phyloP scores from a whole-genome alignment of 306 rosid species.

The Macrotyloma uniflorum region DNA sequence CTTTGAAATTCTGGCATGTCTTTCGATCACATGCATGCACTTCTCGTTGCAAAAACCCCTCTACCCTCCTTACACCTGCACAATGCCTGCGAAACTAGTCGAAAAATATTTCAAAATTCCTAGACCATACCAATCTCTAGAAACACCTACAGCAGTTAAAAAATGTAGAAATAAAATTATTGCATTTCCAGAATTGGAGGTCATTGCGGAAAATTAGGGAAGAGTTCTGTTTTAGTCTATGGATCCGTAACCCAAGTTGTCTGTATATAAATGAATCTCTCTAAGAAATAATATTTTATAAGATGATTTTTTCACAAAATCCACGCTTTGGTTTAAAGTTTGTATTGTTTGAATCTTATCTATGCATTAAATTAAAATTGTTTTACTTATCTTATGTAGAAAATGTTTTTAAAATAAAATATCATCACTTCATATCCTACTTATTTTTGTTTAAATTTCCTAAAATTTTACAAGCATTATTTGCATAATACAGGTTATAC shows the following conservation, averaged over 20 bases:
- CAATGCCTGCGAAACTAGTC: not conserved
- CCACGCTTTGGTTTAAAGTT: not conserved
- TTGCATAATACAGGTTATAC: not conserved
- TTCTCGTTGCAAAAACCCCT: not conserved
- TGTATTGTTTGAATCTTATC: not conserved
- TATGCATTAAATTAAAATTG: not conserved
- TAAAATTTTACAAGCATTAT: not conserved
- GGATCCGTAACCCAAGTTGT: not conserved
- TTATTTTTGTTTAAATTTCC: not conserved
- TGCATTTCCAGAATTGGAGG: slow-evolving; percentile 9
- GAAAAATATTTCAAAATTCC: slow-evolving; percentile 5
- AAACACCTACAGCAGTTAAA: slow-evolving; percentile 13
- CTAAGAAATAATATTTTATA: not conserved
- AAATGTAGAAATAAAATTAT: slow-evolving; percentile 1
- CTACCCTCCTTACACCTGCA: slow-evolving; percentile 2
- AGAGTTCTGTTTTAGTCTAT: not conserved
- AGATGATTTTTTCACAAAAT: slow-evolving; percentile 3
- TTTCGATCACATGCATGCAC: not conserved
- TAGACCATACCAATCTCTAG: not conserved
- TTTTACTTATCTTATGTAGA: not conserved
- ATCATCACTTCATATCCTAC: not conserved
- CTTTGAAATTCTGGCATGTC: slow-evolving; percentile 12
- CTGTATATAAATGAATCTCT: not conserved
- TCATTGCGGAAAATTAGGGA: not conserved
- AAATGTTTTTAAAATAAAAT: slow-evolving; percentile 7